Conservation (phyloP, 2,329 filamentous ascomycete species). For the Ophiostoma sp. region DNA sequence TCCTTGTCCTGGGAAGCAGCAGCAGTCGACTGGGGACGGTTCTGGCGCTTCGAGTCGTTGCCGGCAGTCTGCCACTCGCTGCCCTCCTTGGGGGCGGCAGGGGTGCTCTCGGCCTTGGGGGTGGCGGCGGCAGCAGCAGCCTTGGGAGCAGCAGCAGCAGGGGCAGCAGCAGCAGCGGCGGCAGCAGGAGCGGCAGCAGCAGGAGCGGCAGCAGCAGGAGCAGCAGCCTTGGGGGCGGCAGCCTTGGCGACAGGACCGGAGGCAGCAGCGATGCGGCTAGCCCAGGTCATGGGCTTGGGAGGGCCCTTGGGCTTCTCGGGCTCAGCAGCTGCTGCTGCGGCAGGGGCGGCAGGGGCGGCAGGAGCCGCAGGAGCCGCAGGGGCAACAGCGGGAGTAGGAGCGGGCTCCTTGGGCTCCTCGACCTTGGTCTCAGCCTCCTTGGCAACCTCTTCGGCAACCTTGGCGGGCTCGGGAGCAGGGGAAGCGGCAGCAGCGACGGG, state of each 20-base stretch:
- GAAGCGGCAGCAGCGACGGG: conserved; percentile 28
- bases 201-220: conserved; percentile 47
- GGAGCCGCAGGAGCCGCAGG: conserved; percentile 43
- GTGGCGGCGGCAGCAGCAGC: conserved; percentile 32
- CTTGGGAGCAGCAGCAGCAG: conserved; percentile 35
- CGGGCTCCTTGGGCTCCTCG: conserved; percentile 63
- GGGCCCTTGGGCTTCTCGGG: conserved; percentile 45
- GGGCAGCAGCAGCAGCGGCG: conserved; percentile 48
- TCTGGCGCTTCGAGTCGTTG: conserved; percentile 77
- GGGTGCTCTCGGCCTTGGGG: conserved; percentile 21
- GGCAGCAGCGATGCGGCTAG: conserved; percentile 60
- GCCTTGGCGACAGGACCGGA: conserved; percentile 45
- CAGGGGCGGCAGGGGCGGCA: conserved; percentile 43
- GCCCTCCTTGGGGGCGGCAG: conserved; percentile 46
- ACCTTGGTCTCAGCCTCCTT: conserved; percentile 52
- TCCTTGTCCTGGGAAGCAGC: conserved; percentile 62
- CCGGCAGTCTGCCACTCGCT: conserved; percentile 86
- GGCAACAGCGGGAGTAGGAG: conserved; percentile 49
- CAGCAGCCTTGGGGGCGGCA: conserved; percentile 44
- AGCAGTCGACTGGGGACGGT: conserved; percentile 62
- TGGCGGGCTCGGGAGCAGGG: conserved; percentile 42
- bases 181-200: conserved; percentile 47
- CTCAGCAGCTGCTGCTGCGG: conserved; percentile 43
- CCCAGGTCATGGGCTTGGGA: conserved; percentile 68
- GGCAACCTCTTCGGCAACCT: conserved; percentile 48